A percentile compares a stretch with the other conserved stretches of the same genome.
Conservation (phyloP, 2,329 filamentous ascomycete species). For the Sphaerostilbella broomeana region DNA sequence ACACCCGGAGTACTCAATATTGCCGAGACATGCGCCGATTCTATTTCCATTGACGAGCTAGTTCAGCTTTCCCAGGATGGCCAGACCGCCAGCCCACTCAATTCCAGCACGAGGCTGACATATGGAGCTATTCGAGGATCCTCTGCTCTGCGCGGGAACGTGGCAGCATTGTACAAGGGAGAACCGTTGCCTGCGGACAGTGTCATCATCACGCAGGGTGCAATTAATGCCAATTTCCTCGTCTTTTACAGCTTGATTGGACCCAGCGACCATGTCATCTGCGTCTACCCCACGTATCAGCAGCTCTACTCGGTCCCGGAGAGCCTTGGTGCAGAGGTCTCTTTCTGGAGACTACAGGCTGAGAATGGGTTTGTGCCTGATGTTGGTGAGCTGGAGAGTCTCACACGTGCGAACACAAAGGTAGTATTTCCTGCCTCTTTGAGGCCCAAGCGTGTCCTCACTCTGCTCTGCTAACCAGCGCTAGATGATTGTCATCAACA, state of each 20-base stretch:
- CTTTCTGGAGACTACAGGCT: constrained; percentile 64
- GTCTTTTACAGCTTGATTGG: constrained; percentile 65
- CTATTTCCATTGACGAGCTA: constrained; percentile 65
- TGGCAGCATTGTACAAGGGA: constrained; percentile 58
- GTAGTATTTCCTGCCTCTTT: constrained; percentile 32
- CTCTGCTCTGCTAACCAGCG: constrained; percentile 53
- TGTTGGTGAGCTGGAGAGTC: constrained; percentile 54
- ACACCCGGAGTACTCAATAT: constrained; percentile 59
- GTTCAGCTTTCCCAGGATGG: constrained; percentile 51
- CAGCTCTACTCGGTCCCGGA: constrained; percentile 72
- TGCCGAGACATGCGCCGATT: constrained; percentile 72
- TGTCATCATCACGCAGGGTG: constrained; percentile 71
- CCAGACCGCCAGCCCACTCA: constrained; percentile 33
- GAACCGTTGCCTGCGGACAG: constrained; percentile 47
- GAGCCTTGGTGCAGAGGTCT: constrained; percentile 69
- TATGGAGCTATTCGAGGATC: constrained; percentile 71
- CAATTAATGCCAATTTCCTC: constrained; percentile 81
- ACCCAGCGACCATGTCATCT: constrained; percentile 75
- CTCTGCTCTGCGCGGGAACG: constrained; percentile 52
- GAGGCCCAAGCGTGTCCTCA: neutral
- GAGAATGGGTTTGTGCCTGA: constrained; percentile 62
- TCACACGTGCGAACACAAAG: constrained; percentile 66
- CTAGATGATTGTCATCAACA: constrained; percentile 49
- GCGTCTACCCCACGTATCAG: constrained; percentile 81
- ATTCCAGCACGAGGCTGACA: constrained; percentile 52